Conservation (phyloP, 2,329 filamentous ascomycete species). For the Exophiala calicioides region DNA sequence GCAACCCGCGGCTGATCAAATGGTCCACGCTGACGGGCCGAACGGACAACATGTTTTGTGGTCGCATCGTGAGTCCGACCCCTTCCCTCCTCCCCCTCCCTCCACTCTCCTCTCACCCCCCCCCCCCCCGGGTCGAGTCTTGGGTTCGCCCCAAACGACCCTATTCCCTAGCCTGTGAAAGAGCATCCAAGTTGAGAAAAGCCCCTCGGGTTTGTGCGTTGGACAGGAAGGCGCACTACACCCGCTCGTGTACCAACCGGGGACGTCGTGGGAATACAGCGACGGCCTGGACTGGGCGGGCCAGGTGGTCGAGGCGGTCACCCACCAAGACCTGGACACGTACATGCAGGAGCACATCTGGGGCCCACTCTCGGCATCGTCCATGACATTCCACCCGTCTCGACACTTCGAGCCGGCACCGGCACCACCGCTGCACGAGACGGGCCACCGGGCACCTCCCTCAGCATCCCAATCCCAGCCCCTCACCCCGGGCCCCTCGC, state of each 20-base stretch:
- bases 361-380: slow-evolving; percentile 46
- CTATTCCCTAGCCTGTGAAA: too few species aligned
- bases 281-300: slow-evolving; percentile 56
- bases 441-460: neutral
- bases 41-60: slow-evolving; percentile 27
- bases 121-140: too few species aligned
- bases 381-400: slow-evolving; percentile 50
- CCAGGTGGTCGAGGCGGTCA: slow-evolving; percentile 50
- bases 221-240: slow-evolving; percentile 28
- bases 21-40: slow-evolving; percentile 12
- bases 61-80: slow-evolving; percentile 31
- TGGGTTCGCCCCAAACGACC: too few species aligned
- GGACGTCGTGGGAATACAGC: slow-evolving; percentile 54
- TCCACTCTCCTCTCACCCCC: too few species aligned
- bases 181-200: too few species aligned
- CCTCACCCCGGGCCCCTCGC: slow-evolving; percentile 40
- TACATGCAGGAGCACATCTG: slow-evolving; percentile 50
- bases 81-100: neutral
- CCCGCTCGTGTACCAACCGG: slow-evolving; percentile 59
- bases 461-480: slow-evolving; percentile 38
- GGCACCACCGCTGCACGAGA: slow-evolving; percentile 34
- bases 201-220: too few species aligned
- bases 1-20: slow-evolving; percentile 12
- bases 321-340: slow-evolving; percentile 42
- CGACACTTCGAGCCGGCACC: slow-evolving; percentile 8